Evolutionary conservation across 495 filamentous ascomycete species (phyloP).

Genomic region (Geoglossum glabrum): DNA sequence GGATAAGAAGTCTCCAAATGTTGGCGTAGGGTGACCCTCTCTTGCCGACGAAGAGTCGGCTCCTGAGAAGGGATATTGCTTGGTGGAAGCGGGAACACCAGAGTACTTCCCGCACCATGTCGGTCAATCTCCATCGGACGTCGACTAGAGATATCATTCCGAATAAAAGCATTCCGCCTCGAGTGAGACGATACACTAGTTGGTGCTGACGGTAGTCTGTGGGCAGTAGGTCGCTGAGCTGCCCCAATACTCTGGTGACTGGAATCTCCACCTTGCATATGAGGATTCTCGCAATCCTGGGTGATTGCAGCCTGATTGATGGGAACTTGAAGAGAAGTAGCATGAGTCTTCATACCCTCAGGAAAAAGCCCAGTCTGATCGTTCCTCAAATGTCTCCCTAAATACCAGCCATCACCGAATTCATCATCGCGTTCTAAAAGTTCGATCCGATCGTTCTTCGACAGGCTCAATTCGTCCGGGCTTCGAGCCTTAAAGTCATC

Average conservation of each 20-base stretch:
- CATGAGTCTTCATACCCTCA: conserved; percentile 38
- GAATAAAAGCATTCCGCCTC: neutral
- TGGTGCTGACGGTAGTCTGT: neutral
- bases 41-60: neutral
- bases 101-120: neutral
- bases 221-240: neutral
- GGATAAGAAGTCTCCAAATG: neutral
- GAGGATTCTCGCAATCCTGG: neutral
- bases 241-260: neutral
- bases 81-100: neutral
- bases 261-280: neutral
- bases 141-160: neutral
- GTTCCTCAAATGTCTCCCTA: conserved; percentile 61
- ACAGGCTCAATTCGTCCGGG: conserved; percentile 75
- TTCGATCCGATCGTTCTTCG: conserved; percentile 75
- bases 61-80: neutral
- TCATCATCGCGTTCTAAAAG: conserved; percentile 90
- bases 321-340: neutral
- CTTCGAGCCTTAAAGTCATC: conserved; percentile 80
- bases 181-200: neutral
- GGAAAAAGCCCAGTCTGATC: conserved; percentile 72
- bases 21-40: neutral
- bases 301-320: neutral
- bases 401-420: conserved; percentile 94
- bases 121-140: neutral